Percentiles rank a stretch among this genome's conserved stretches.
Conservation (phyloP, 2,329 filamentous ascomycete genomes). For the Akanthomyces lecanii region DNA sequence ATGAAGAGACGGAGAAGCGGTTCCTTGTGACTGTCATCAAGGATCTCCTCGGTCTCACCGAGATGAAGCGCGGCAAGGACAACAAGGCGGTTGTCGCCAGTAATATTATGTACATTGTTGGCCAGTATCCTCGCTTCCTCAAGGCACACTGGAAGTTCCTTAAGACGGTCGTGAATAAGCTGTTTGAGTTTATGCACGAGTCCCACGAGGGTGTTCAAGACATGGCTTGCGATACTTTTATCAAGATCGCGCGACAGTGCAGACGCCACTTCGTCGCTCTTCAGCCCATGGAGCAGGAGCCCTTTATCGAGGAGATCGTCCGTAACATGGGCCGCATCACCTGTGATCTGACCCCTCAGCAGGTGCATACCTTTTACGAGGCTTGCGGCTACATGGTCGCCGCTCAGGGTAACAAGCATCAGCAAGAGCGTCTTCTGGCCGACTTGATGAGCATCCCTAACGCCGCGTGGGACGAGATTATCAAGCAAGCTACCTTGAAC, state of each 20-base stretch:
- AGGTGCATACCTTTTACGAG: conserved; percentile 98
- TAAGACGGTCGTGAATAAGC: conserved; percentile 98
- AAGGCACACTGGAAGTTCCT: conserved; percentile 99
- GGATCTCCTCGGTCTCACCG: conserved; percentile 89
- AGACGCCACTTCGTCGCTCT: conserved; percentile 94
- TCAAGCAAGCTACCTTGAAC: conserved; percentile 78
- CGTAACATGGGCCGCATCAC: conserved; percentile 94
- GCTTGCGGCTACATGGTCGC: conserved; percentile 99
- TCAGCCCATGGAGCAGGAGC: conserved; percentile 88
- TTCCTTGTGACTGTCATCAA: conserved; percentile 99
- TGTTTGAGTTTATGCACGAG: conserved; percentile 99
- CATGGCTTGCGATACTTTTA: conserved; percentile 99
- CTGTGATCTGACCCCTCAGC: conserved; percentile 88
- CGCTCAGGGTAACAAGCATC: conserved; percentile 89
- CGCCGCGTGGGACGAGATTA: conserved; percentile 91
- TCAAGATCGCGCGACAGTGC: conserved; percentile 98
- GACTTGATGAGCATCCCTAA: conserved; percentile 95
- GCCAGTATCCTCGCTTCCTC: conserved; percentile 94
- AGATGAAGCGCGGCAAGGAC: conserved; percentile 99
- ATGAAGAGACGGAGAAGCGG: conserved; percentile 97
- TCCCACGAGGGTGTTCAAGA: conserved; percentile 99
- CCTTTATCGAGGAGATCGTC: conserved; percentile 98
- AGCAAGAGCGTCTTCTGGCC: conserved; percentile 84
- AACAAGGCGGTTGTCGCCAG: conserved; percentile 98
- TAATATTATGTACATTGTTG: conserved; percentile 99